Percentiles rank a stretch among this genome's conserved stretches.
Conservation (phyloP, 2,329 filamentous ascomycete genomes). For the Xylariaceae sp. region DNA sequence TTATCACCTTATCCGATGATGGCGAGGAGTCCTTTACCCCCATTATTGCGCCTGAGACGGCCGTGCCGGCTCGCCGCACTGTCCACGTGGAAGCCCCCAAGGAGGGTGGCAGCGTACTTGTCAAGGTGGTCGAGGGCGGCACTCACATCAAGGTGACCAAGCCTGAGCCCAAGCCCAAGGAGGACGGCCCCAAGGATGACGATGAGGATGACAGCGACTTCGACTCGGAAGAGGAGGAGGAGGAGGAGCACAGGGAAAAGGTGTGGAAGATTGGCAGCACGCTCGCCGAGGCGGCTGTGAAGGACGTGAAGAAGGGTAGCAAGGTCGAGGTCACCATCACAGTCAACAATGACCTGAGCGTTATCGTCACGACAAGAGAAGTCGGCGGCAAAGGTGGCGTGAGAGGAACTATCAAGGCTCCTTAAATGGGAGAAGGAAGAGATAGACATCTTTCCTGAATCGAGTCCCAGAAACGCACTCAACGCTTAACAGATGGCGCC, state of each 20-base stretch:
- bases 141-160: constrained; percentile 92
- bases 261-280: constrained; percentile 81
- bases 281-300: constrained; percentile 81
- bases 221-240: constrained; percentile 63
- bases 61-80: constrained; percentile 80
- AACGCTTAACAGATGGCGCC: no score
- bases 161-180: constrained; percentile 71
- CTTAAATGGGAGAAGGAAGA: constrained; percentile 15
- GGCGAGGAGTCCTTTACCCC: constrained; percentile 68
- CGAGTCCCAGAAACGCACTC: no score
- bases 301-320: constrained; percentile 75
- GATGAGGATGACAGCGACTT: constrained; percentile 55
- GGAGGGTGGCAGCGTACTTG: constrained; percentile 78
- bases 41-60: constrained; percentile 79
- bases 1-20: constrained; percentile 57
- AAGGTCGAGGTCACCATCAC: constrained; percentile 95
- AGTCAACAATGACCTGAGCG: constrained; percentile 70
- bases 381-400: constrained; percentile 84
- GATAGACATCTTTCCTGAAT: no score
- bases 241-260: constrained; percentile 84
- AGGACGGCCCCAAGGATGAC: constrained; percentile 48
- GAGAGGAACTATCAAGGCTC: constrained; percentile 49
- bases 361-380: constrained; percentile 78
- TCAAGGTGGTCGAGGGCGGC: constrained; percentile 82
- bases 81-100: constrained; percentile 72